phyloP scores from a whole-genome alignment of 2,329 filamentous ascomycete genomes.

The Microcyclospora tardicrescens region DNA sequence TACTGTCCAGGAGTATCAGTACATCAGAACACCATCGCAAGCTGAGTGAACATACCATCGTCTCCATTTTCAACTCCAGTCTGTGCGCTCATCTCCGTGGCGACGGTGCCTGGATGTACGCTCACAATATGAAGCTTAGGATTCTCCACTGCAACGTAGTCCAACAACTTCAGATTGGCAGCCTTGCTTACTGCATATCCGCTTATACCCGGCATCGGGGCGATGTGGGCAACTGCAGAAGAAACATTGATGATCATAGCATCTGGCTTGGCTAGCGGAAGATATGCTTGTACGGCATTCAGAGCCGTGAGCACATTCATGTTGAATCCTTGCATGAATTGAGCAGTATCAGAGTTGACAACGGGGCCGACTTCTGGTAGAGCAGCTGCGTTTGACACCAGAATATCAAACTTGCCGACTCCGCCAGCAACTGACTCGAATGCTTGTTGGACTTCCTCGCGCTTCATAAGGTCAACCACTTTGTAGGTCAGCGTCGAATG shows the following conservation, averaged over 20 bases:
- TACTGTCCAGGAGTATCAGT: slow-evolving; percentile 13
- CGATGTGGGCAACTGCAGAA: slow-evolving; percentile 4
- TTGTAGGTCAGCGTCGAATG: background rate
- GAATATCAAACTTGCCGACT: slow-evolving; percentile 4
- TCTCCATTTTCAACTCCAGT: slow-evolving; percentile 19
- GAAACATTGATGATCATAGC: slow-evolving; percentile 2
- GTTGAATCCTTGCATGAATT: slow-evolving; percentile 4
- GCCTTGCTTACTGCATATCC: slow-evolving; percentile 26
- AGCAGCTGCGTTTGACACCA: slow-evolving; percentile 3
- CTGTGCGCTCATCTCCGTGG: slow-evolving; percentile 23
- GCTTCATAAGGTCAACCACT: slow-evolving; percentile 1
- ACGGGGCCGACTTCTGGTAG: background rate
- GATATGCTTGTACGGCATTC: slow-evolving; percentile 4
- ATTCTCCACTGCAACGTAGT: slow-evolving; percentile 16
- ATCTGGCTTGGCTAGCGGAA: slow-evolving; percentile 1
- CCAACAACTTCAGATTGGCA: slow-evolving; percentile 26
- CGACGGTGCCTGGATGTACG: slow-evolving; percentile 27
- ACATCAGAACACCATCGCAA: background rate
- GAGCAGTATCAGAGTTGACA: background rate
- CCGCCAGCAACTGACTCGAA: background rate
- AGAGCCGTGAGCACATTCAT: slow-evolving; percentile 5
- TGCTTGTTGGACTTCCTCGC: slow-evolving; percentile 1
- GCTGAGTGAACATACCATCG: too few relatives aligned
- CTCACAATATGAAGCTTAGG: slow-evolving; percentile 14
- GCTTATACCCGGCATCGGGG: slow-evolving; percentile 6